Percentiles rank a stretch among this genome's conserved stretches.
phyloP scores from a whole-genome alignment of 148 eudicot species.

The Polygonum maritimum region DNA sequence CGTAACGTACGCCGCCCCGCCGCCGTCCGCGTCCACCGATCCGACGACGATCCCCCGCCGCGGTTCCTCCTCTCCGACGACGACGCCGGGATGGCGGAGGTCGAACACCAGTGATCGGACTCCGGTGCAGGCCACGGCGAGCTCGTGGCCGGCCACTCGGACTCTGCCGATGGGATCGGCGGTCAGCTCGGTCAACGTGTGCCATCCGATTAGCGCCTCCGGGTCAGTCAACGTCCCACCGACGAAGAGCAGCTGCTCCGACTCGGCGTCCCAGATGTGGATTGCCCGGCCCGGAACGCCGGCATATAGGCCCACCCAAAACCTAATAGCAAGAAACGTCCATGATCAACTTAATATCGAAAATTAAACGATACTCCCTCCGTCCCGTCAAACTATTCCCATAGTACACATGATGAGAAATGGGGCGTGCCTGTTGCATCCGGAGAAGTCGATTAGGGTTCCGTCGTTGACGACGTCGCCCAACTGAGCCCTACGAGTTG shows the following conservation, averaged over 20 bases:
- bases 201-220: constrained; percentile 88
- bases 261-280: constrained; percentile 58
- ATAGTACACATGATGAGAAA: neutral
- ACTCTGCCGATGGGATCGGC: constrained; percentile 53
- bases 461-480: constrained; percentile 83
- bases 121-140: constrained; percentile 62
- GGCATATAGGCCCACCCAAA: constrained; percentile 93
- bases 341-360: too few relatives aligned
- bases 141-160: constrained; percentile 32
- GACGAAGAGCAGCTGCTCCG: constrained; percentile 54
- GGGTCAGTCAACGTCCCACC: constrained; percentile 68
- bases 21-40: constrained; percentile 24
- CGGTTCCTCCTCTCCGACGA: constrained; percentile 27
- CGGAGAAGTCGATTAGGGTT: constrained; percentile 67
- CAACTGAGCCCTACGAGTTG: constrained; percentile 36
- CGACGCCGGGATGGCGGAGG: constrained; percentile 27
- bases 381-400: too few relatives aligned
- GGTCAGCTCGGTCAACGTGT: constrained; percentile 46
- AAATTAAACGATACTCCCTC: too few relatives aligned
- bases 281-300: constrained; percentile 85
- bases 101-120: constrained; percentile 36
- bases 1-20: constrained; percentile 12
- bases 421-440: constrained; percentile 25
- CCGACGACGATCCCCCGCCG: constrained; percentile 45
- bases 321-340: constrained; percentile 5